phyloP scores from a whole-genome alignment of 306 rosid genomes.

The Phaseolus lunatus region DNA sequence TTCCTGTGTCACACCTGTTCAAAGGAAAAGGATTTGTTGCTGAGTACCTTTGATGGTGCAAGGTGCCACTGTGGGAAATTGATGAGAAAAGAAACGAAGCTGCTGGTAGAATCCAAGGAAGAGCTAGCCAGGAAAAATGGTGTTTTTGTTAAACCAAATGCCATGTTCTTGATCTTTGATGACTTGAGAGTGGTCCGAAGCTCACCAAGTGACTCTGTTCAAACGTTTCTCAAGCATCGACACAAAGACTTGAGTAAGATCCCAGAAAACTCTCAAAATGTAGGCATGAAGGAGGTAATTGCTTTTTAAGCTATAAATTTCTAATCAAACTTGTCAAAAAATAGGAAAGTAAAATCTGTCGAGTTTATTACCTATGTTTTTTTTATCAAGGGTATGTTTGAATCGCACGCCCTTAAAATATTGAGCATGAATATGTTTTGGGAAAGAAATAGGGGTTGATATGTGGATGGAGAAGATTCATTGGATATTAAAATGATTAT shows the following conservation, averaged over 20 bases:
- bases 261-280: fast-evolving
- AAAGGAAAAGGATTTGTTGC: not conserved
- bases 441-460: not conserved
- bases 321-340: too few species aligned
- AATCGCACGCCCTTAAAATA: too few species aligned
- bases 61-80: not conserved
- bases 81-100: not conserved
- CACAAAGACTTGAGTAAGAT: not conserved
- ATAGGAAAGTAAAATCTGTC: too few species aligned
- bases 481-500: not conserved
- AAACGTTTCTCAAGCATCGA: not conserved
- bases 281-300: not conserved
- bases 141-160: constrained; percentile 2
- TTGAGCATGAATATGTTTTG: not conserved
- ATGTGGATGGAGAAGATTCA: not conserved
- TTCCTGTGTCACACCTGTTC: not conserved
- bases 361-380: too few species aligned
- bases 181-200: not conserved
- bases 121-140: not conserved
- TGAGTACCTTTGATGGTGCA: not conserved
- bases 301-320: not conserved
- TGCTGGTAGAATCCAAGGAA: not conserved
- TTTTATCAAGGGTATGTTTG: too few species aligned
- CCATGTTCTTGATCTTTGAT: not conserved
- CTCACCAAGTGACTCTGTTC: not conserved